Base-by-base conservation (phyloP, 192 early-diverging fungal genomes). In the Coemansia sp. region DNA sequence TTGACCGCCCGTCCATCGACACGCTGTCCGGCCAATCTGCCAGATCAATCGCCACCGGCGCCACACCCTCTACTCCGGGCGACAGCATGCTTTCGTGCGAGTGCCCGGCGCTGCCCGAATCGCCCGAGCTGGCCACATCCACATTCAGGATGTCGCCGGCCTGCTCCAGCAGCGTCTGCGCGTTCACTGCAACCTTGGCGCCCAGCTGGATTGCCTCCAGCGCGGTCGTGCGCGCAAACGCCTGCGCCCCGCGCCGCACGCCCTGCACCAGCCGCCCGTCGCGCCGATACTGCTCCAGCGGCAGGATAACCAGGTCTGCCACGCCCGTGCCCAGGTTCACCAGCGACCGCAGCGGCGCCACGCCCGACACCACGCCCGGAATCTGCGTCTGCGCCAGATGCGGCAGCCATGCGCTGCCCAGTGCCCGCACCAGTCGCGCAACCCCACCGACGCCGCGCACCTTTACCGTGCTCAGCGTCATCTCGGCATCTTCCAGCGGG, bases 351-450 rank as follows among this genome's bases (percentile, higher is more conserved):
- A 98, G 83, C 6, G 92, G 90, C 12, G 91, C 80, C 14, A 98
- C 81, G 8, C 96, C 94, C 10, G 89, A 90, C 5, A 93, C 88
- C 55, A 98, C 82, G 19, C 88, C 81, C 0, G 93, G 90, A 2
- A 95, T 81, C 58, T 97, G 94, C 10, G 92, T 96, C 44, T 84
- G 85, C n/a, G 82, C 81, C 29, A 98, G 90, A 53, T 98, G 93
- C 9, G 92, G 93, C 10, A 97, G 68, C 96, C 96, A 98, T 49
- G 84, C 75, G 0, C 76, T 59, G 2, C 83, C 60, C 17, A 95
- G 64, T 19, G 73, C 80, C 25, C 86, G 81, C n/a, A 85, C 59
- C 22, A 95, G 58, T 58, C 83, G 80, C 4, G 67, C 47, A 23
- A 83, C 64, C 2, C 94, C 92, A 15, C 83, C 83, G 25, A 94